Conservation (phyloP, 805 yeast genomes). For the Yamadazyma phyllophila region DNA sequence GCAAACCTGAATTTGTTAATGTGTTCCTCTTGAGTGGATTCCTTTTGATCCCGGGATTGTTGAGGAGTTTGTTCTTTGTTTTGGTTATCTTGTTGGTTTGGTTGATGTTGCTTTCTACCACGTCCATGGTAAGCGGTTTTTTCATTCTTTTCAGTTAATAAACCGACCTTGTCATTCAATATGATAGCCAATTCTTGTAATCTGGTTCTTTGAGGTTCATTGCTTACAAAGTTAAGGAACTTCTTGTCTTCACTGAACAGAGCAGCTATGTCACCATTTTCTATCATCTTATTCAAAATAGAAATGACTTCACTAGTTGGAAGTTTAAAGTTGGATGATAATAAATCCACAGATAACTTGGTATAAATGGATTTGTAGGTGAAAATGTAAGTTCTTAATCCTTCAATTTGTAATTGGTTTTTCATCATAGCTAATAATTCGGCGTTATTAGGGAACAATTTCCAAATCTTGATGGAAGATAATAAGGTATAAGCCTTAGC, state of each 20-base stretch:
- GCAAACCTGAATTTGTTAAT: slow-evolving; percentile 44
- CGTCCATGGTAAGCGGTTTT: slow-evolving; percentile 77
- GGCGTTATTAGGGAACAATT: slow-evolving; percentile 67
- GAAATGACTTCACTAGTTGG: slow-evolving; percentile 54
- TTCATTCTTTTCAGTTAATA: slow-evolving; percentile 81
- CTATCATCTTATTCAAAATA: slow-evolving; percentile 71
- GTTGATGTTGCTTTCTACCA: slow-evolving; percentile 42
- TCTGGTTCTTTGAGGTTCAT: slow-evolving; percentile 76
- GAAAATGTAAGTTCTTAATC: slow-evolving; percentile 89
- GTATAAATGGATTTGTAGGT: slow-evolving; percentile 75
- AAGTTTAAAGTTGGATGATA: slow-evolving; percentile 67
- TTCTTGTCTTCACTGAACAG: slow-evolving; percentile 69
- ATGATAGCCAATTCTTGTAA: slow-evolving; percentile 85
- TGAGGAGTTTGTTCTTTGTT: slow-evolving; percentile 29
- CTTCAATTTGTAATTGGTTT: slow-evolving; percentile 81
- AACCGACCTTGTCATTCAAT: slow-evolving; percentile 76
- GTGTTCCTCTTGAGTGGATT: slow-evolving; percentile 26
- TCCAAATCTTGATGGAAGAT: slow-evolving; percentile 81
- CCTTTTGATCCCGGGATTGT: slow-evolving; percentile 30
- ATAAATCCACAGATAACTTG: slow-evolving; percentile 65
- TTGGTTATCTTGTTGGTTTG: slow-evolving; percentile 27
- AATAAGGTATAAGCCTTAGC: slow-evolving; percentile 67
- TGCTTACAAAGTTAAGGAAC: slow-evolving; percentile 59
- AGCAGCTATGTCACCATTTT: slow-evolving; percentile 74
- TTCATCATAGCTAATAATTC: slow-evolving; percentile 68